These are phyloP conservation scores for Selaginella moellendorffii DNA, from an alignment of 75 land plant genomes.

Conservation along the genomic window DNA sequence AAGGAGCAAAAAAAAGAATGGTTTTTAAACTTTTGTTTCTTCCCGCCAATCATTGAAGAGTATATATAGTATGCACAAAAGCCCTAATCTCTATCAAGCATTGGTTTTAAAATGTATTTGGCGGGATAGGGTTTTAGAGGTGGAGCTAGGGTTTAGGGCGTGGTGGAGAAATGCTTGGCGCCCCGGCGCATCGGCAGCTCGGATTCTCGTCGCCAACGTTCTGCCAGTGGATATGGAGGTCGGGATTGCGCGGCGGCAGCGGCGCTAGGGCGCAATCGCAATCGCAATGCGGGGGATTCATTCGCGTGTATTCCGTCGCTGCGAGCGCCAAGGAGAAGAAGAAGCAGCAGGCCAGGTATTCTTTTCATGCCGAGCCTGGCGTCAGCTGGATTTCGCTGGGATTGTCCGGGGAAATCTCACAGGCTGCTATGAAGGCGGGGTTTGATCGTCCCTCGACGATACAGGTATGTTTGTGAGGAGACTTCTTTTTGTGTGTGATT, in stretches of 20 bases:
- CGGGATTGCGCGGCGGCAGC: too few relatives aligned
- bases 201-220: too few relatives aligned
- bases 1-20: neutral
- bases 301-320: neutral
- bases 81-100: too few relatives aligned
- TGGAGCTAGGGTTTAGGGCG: too few relatives aligned
- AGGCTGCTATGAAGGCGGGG: conserved; percentile 30
- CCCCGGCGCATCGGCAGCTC: too few relatives aligned
- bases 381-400: conserved; percentile 76
- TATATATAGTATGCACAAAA: too few relatives aligned
- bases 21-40: neutral
- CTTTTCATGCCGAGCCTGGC: conserved; percentile 30
- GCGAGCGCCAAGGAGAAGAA: neutral
- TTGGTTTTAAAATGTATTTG: too few relatives aligned
- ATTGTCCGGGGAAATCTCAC: conserved; percentile 38
- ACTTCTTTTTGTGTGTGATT: neutral
- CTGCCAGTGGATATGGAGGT: too few relatives aligned
- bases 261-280: too few relatives aligned
- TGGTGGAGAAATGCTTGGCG: too few relatives aligned
- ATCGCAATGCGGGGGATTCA: neutral
- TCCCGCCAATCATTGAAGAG: too few relatives aligned
- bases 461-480: conserved; percentile 34
- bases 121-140: too few relatives aligned
- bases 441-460: conserved; percentile 55
- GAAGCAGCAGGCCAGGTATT: neutral